phyloP scores from a whole-genome alignment of 2,329 filamentous ascomycete species.

The Kalaharituber pfeilii region DNA sequence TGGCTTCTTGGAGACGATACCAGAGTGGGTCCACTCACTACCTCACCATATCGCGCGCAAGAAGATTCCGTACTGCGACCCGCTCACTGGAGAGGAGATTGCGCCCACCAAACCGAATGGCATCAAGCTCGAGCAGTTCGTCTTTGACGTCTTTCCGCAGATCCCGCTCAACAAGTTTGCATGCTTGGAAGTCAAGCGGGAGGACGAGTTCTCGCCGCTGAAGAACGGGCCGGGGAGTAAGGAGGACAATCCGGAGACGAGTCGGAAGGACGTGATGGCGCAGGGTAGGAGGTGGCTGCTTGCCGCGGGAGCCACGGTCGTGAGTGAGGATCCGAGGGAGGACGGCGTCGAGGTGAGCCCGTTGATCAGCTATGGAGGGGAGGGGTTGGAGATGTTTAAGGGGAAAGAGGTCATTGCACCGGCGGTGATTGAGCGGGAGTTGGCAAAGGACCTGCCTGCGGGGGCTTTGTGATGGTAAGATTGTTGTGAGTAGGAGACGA shows the following conservation, averaged over 20 bases:
- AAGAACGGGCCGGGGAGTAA: conserved; percentile 80
- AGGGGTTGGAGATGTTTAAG: conserved; percentile 41
- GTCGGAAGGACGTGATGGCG: conserved; percentile 70
- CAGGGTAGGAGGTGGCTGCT: conserved; percentile 79
- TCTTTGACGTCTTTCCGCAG: conserved; percentile 95
- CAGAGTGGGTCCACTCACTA: conserved; percentile 65
- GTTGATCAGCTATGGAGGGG: conserved; percentile 72
- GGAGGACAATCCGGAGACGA: conserved; percentile 88
- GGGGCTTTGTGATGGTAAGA: no score
- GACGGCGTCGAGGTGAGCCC: conserved; percentile 79
- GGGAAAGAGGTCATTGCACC: conserved; percentile 38
- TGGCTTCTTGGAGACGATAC: conserved; percentile 77
- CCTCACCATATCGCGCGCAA: conserved; percentile 94
- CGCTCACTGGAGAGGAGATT: conserved; percentile 56
- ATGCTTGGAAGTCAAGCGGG: conserved; percentile 84
- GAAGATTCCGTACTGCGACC: conserved; percentile 84
- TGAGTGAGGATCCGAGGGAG: conserved; percentile 37
- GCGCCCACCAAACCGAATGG: conserved; percentile 93
- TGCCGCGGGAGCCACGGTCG: conserved; percentile 57
- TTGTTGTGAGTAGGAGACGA: no score
- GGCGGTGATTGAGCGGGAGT: conserved; percentile 29
- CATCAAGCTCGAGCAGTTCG: conserved; percentile 97
- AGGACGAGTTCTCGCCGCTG: conserved; percentile 94
- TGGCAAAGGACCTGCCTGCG: background rate
- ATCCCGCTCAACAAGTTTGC: conserved; percentile 76